These are phyloP conservation scores for Rhizoctonia solani DNA, from an alignment of 1,284 basidiomycete genomes.

Conservation along the genomic window DNA sequence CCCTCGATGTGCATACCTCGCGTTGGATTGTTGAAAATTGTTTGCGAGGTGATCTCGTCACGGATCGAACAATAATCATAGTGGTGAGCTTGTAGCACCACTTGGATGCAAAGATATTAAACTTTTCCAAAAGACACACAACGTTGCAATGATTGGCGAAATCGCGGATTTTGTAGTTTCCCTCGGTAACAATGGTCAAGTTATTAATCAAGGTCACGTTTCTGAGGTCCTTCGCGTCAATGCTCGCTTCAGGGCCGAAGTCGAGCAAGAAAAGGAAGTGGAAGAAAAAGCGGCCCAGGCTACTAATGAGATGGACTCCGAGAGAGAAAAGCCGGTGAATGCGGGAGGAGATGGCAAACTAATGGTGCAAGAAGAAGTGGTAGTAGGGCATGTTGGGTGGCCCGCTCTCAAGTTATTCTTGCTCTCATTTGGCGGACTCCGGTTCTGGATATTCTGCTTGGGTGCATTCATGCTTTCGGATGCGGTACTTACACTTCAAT, in stretches of 20 bases:
- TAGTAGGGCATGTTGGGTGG: conserved; percentile 46
- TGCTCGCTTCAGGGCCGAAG: conserved; percentile 30
- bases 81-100: conserved; percentile 41
- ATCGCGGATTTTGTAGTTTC: conserved; percentile 47
- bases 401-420: background rate
- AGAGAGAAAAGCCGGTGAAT: background rate
- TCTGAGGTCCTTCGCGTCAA: conserved; percentile 40
- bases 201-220: conserved; percentile 6
- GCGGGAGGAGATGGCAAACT: conserved; percentile 41
- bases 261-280: conserved; percentile 23
- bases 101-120: background rate
- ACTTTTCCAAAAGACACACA: conserved; percentile 44
- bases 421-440: conserved; percentile 46
- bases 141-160: conserved; percentile 47
- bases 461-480: background rate
- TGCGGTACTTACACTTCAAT: background rate
- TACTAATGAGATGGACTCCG: background rate
- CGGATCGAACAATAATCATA: conserved; percentile 48
- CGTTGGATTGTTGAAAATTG: conserved; percentile 50
- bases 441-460: conserved; percentile 44
- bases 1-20: conserved; percentile 50
- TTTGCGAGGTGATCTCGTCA: conserved; percentile 47
- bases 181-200: conserved; percentile 41
- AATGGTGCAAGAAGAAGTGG: conserved; percentile 49
- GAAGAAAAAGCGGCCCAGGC: conserved; percentile 38